Evolutionary conservation across 2,329 filamentous ascomycete species (phyloP).

Genomic region (Chaetomium strumarium): DNA sequence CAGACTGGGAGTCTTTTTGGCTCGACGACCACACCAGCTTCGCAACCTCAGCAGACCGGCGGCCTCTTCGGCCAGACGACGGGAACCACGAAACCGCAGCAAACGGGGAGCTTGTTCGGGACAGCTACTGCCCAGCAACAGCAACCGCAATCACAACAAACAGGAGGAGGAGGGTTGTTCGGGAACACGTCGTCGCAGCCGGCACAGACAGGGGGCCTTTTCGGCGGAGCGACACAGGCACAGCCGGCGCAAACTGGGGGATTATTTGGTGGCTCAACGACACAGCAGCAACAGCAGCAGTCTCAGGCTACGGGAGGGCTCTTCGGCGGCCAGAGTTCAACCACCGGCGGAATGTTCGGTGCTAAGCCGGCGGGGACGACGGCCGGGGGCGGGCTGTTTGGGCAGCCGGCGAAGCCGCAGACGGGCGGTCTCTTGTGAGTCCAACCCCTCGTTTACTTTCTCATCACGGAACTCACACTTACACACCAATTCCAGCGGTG

Average conservation of each 20-base stretch:
- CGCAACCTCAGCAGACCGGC: slow-evolving; percentile 29
- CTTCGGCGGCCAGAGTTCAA: slow-evolving; percentile 29
- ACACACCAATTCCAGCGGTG: slow-evolving; percentile 11
- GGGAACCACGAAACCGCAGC: slow-evolving; percentile 23
- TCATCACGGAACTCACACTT: background rate
- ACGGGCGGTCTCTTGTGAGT: too few species aligned
- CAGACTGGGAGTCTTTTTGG: slow-evolving; percentile 23
- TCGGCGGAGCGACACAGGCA: slow-evolving; percentile 18
- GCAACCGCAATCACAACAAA: slow-evolving; percentile 4
- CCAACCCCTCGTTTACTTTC: background rate
- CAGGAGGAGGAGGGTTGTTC: slow-evolving; percentile 20
- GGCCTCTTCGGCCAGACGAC: slow-evolving; percentile 30
- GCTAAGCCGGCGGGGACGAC: slow-evolving; percentile 3
- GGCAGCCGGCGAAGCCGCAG: too few species aligned
- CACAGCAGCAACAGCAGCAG: slow-evolving; percentile 23
- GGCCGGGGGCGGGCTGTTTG: slow-evolving; percentile 21
- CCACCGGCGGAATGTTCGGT: slow-evolving; percentile 35
- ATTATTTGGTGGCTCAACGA: slow-evolving; percentile 13
- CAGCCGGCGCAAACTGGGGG: slow-evolving; percentile 17
- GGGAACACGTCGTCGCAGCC: slow-evolving; percentile 24
- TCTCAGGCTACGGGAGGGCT: slow-evolving; percentile 18
- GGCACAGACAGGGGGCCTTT: slow-evolving; percentile 23
- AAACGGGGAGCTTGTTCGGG: slow-evolving; percentile 31
- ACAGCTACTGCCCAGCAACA: slow-evolving; percentile 7
- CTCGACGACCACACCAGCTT: slow-evolving; percentile 7